phyloP scores from a whole-genome alignment of 2,329 filamentous ascomycete genomes.

The Onygena corvina region DNA sequence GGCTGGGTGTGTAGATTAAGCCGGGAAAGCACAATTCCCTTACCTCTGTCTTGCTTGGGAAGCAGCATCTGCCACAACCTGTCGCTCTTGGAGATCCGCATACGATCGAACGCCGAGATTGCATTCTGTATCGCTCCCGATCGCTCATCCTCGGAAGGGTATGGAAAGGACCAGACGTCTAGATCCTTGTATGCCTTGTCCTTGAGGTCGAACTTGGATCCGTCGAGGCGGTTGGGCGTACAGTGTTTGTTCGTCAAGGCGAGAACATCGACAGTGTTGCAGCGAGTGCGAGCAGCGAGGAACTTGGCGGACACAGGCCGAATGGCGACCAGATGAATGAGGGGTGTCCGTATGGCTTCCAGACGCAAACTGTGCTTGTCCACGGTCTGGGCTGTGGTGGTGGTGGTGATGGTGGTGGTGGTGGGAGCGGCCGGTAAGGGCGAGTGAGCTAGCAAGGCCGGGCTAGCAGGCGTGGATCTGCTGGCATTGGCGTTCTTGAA shows the following conservation, averaged over 20 bases:
- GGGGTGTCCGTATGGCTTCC: slow-evolving; percentile 35
- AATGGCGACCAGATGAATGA: slow-evolving; percentile 44
- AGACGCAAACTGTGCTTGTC: slow-evolving; percentile 29
- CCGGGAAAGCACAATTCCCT: slow-evolving; percentile 49
- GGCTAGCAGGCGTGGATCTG: slow-evolving; percentile 33
- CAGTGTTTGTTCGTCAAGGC: slow-evolving; percentile 43
- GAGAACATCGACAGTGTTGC: slow-evolving; percentile 38
- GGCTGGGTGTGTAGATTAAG: slow-evolving; percentile 40
- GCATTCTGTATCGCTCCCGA: slow-evolving; percentile 50
- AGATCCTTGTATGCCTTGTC: slow-evolving; percentile 51
- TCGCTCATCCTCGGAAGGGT: slow-evolving; percentile 44
- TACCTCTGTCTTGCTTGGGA: slow-evolving; percentile 48
- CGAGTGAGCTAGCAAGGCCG: slow-evolving; percentile 29
- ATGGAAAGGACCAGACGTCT: slow-evolving; percentile 50
- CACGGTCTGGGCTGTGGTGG: slow-evolving; percentile 33
- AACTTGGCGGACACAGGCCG: slow-evolving; percentile 38
- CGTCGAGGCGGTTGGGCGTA: slow-evolving; percentile 37
- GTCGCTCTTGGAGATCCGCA: slow-evolving; percentile 48
- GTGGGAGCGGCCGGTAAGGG: slow-evolving; percentile 17
- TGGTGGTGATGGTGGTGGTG: slow-evolving; percentile 28
- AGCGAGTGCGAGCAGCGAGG: slow-evolving; percentile 37
- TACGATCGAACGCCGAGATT: slow-evolving; percentile 51
- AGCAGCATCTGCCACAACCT: slow-evolving; percentile 52
- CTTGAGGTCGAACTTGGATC: slow-evolving; percentile 42
- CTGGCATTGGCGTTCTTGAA: slow-evolving; percentile 26